These are phyloP conservation scores for Dryas alaskensis DNA, from an alignment of 306 rosid genomes.

Conservation along the genomic window DNA sequence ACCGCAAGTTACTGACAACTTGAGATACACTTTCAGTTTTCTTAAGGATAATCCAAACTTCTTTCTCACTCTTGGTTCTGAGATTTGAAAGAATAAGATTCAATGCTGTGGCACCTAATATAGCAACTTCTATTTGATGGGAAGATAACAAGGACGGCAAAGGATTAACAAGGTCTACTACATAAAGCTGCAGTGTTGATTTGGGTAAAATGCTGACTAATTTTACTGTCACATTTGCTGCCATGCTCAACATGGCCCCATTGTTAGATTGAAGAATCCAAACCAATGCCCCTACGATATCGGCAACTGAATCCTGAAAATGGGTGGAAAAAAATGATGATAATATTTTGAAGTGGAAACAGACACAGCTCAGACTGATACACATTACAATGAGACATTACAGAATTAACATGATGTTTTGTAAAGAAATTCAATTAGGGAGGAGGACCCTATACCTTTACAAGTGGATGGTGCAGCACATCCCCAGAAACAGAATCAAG, in stretches of 20 bases:
- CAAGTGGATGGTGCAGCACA: slow-evolving; percentile 36
- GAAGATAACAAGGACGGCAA: slow-evolving; percentile 57
- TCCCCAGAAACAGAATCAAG: slow-evolving; percentile 61
- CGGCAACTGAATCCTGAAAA: slow-evolving; percentile 63
- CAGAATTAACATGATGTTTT: neutral
- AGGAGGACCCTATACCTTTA: slow-evolving; percentile 47
- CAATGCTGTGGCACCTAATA: slow-evolving; percentile 60
- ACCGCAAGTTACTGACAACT: slow-evolving; percentile 41
- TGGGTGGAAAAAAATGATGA: slow-evolving; percentile 15
- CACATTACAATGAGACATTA: neutral
- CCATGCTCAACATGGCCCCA: slow-evolving; percentile 41
- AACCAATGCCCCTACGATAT: slow-evolving; percentile 59
- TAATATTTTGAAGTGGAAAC: slow-evolving; percentile 3
- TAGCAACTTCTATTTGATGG: slow-evolving; percentile 50
- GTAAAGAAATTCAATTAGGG: neutral
- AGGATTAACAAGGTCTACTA: slow-evolving; percentile 61
- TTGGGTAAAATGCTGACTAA: slow-evolving; percentile 52
- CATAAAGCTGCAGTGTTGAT: slow-evolving; percentile 41
- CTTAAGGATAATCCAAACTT: slow-evolving; percentile 55
- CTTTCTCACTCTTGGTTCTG: slow-evolving; percentile 50
- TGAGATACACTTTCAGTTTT: slow-evolving; percentile 41
- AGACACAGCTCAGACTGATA: neutral
- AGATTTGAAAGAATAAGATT: slow-evolving; percentile 51
- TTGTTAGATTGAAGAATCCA: slow-evolving; percentile 70
- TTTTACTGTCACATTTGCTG: slow-evolving; percentile 58